Evolutionary conservation across 306 rosid species (phyloP).

Genomic region (Acacia acuminata): DNA sequence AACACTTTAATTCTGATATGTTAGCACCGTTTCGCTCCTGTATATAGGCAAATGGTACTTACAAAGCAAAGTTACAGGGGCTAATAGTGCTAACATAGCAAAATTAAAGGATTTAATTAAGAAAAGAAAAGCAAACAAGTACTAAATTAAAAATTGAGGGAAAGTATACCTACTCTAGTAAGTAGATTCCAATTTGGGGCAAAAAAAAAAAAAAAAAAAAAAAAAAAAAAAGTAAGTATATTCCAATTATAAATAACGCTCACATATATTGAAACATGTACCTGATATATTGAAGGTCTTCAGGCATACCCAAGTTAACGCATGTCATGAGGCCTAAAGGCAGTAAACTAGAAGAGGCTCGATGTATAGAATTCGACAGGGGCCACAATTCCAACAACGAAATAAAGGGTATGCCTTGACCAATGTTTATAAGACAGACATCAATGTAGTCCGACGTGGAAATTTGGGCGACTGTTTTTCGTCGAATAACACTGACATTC

Average conservation of each 20-base stretch:
- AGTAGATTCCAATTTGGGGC: no score
- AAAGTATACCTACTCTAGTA: no score
- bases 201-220: no score
- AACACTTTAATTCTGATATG: no score
- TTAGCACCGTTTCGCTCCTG: no score
- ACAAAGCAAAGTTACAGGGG: no score
- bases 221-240: no score
- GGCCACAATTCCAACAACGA: constrained; percentile 3
- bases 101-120: no score
- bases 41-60: no score
- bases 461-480: neutral
- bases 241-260: neutral
- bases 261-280: neutral
- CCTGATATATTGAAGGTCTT: neutral
- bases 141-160: no score
- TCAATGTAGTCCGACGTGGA: neutral
- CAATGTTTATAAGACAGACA: neutral
- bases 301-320: neutral
- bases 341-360: neutral
- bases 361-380: neutral
- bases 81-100: no score
- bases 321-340: neutral
- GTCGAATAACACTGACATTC: neutral
- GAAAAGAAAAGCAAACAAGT: no score
- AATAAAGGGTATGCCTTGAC: neutral